Conservation (phyloP, 129 eudicot genomes). For the Flaveria brownii region DNA sequence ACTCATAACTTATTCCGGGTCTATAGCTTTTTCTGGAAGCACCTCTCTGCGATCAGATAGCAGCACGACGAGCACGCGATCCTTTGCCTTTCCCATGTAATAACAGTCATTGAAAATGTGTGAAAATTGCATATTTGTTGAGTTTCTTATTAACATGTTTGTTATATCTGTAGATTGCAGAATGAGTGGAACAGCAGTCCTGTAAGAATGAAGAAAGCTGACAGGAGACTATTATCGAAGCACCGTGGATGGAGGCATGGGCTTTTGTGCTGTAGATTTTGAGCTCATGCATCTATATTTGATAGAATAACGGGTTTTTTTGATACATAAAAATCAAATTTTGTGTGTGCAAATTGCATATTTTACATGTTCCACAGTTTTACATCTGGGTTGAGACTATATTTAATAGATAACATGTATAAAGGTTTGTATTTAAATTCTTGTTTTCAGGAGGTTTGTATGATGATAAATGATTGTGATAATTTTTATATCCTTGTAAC, state of each 20-base stretch:
- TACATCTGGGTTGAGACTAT: background rate
- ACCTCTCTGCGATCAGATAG: constrained; percentile 84
- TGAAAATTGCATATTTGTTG: background rate
- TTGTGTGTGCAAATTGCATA: background rate
- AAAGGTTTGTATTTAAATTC: too few relatives aligned
- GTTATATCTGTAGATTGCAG: constrained; percentile 53
- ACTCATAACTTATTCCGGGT: constrained; percentile 36
- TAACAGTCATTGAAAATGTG: background rate
- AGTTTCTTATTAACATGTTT: background rate
- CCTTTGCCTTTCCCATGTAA: constrained; percentile 98
- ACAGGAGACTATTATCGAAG: constrained; percentile 52
- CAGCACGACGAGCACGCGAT: constrained; percentile 87
- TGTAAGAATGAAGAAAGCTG: constrained; percentile 80
- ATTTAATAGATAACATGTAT: background rate
- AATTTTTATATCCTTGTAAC: background rate
- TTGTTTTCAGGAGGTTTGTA: background rate
- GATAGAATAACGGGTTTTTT: constrained; percentile 37
- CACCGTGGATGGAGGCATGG: constrained; percentile 68
- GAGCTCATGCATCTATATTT: constrained; percentile 25
- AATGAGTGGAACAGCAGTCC: constrained; percentile 91
- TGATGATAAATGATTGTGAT: background rate
- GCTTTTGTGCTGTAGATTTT: constrained; percentile 85
- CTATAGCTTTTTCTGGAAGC: constrained; percentile 60
- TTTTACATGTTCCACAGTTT: background rate
- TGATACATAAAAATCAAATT: constrained; percentile 23